Conservation (phyloP, 345 rosid species). For the Populus ilicifolia region DNA sequence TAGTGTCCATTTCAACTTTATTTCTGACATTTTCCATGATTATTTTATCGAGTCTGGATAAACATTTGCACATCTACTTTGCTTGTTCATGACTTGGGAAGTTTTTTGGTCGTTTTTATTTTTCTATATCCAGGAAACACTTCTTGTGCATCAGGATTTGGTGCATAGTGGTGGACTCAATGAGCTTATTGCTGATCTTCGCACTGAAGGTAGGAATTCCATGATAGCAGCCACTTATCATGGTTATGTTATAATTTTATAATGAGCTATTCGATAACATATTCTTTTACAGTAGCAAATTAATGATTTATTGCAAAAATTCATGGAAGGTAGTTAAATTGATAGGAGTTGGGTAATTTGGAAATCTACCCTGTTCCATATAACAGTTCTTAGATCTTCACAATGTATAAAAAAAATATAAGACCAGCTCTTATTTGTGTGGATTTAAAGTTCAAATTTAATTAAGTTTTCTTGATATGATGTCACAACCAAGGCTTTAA, state of each 20-base stretch:
- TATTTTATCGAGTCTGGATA: background rate
- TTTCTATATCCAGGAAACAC: conserved; percentile 66
- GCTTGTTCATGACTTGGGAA: background rate
- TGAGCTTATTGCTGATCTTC: conserved; percentile 54
- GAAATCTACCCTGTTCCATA: background rate
- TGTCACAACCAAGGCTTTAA: background rate
- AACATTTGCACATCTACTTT: background rate
- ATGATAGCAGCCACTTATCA: background rate
- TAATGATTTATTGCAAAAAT: background rate
- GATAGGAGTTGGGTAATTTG: background rate
- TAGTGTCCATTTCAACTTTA: background rate
- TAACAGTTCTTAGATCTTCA: background rate
- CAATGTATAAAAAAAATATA: background rate
- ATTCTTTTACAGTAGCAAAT: background rate
- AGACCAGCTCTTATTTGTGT: background rate
- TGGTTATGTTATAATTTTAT: background rate
- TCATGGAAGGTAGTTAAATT: background rate
- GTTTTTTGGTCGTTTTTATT: background rate
- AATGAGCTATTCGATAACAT: background rate
- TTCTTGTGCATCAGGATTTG: conserved; percentile 89
- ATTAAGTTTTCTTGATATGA: background rate
- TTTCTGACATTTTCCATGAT: background rate
- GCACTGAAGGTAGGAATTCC: conserved; percentile 50
- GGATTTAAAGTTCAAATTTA: background rate
- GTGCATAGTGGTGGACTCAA: conserved; percentile 52